A percentile compares a stretch with the other conserved stretches of the same genome.
These are phyloP conservation scores for Aphanoascus verrucosus DNA, from an alignment of 2,329 filamentous ascomycete species.

Conservation along the genomic window DNA sequence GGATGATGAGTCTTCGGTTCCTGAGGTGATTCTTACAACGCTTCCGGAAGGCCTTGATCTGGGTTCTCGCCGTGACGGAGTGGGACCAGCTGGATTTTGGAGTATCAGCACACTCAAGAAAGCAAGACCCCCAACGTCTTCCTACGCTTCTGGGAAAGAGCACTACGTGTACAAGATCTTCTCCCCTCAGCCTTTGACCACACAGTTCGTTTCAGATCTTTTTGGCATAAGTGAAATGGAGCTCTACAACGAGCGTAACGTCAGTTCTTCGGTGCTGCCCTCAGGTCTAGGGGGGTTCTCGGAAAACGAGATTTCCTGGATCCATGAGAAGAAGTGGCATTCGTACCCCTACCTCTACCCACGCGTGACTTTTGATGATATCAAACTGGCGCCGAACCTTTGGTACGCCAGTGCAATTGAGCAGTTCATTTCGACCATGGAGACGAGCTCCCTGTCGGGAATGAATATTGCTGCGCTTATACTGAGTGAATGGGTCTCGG, in stretches of 20 bases:
- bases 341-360: constrained; percentile 81
- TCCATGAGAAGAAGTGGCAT: constrained; percentile 64
- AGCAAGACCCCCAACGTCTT: constrained; percentile 46
- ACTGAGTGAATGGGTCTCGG: constrained; percentile 30
- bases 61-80: constrained; percentile 40
- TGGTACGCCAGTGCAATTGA: constrained; percentile 64
- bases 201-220: constrained; percentile 39
- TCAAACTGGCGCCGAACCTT: constrained; percentile 45
- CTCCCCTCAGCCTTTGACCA: constrained; percentile 42
- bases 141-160: constrained; percentile 15
- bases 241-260: constrained; percentile 16
- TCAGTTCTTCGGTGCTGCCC: constrained; percentile 11
- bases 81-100: constrained; percentile 70
- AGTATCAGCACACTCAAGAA: constrained; percentile 65
- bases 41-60: constrained; percentile 46
- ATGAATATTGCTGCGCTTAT: constrained; percentile 49
- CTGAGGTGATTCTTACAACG: constrained; percentile 73
- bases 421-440: constrained; percentile 94
- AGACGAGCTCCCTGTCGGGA: constrained; percentile 86
- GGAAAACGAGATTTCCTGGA: constrained; percentile 56
- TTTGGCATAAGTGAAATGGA: constrained; percentile 35
- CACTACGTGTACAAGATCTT: constrained; percentile 60
- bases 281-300: constrained; percentile 26
- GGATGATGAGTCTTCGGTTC: constrained; percentile 40
- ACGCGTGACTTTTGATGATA: constrained; percentile 75